These are phyloP conservation scores for Phytopythium ostracodes DNA, from an alignment of 352 stramenopile genomes.

Conservation along the genomic window DNA sequence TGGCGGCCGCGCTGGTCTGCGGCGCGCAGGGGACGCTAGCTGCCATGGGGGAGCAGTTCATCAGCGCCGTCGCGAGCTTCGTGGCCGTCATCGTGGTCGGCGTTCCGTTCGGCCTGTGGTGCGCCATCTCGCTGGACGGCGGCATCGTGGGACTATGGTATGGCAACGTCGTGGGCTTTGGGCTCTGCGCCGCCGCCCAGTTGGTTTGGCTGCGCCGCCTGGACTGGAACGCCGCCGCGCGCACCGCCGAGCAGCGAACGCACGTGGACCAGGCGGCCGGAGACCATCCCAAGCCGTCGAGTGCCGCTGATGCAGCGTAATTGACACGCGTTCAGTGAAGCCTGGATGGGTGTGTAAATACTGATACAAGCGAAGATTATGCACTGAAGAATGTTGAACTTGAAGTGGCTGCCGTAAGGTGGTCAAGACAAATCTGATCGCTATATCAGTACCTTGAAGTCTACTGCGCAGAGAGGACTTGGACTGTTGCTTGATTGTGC, in stretches of 20 bases:
- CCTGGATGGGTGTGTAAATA: background rate
- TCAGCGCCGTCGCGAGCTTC: conserved; percentile 4
- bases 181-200: conserved; percentile 11
- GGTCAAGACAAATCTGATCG: background rate
- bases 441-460: too few species aligned
- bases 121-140: conserved; percentile 11
- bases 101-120: conserved; percentile 14
- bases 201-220: conserved; percentile 13
- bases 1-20: background rate
- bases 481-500: too few species aligned
- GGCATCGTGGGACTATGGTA: conserved; percentile 22
- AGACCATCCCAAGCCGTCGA: background rate
- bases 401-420: background rate
- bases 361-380: background rate
- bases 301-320: background rate
- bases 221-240: conserved; percentile 12
- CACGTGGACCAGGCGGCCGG: background rate
- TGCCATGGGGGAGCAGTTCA: conserved; percentile 11
- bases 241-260: conserved; percentile 5
- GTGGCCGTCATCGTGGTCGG: conserved; percentile 10
- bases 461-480: too few species aligned
- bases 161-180: conserved; percentile 14
- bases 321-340: too few species aligned
- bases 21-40: conserved; percentile 5
- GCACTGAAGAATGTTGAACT: background rate